Conservation (phyloP, 148 eudicot genomes). For the Amaranthus palmeri region DNA sequence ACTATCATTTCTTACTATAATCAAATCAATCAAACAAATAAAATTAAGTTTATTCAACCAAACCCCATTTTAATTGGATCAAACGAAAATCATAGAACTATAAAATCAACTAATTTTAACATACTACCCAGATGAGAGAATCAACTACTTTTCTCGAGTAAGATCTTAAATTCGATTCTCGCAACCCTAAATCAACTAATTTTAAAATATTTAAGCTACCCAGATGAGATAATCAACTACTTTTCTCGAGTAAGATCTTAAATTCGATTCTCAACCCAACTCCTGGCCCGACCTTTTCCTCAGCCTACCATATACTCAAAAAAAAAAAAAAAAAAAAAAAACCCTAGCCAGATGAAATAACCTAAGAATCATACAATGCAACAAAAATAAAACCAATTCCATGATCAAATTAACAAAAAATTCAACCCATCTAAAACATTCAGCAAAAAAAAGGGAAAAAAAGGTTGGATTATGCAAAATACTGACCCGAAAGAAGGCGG, state of each 20-base stretch:
- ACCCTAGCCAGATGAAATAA: not conserved
- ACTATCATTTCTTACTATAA: not conserved
- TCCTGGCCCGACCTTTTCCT: too few species aligned
- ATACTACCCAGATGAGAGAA: not conserved
- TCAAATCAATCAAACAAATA: conserved; percentile 1
- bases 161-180: too few species aligned
- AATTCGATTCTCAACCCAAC: too few species aligned
- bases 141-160: too few species aligned
- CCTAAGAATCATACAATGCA: conserved; percentile 1
- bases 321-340: too few species aligned
- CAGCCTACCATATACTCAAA: too few species aligned
- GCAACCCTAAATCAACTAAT: not conserved
- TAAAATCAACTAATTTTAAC: not conserved
- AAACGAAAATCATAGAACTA: not conserved
- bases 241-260: too few species aligned
- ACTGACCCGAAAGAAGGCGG: conserved; percentile 9
- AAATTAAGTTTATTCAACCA: conserved; percentile 2
- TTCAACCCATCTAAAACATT: not conserved
- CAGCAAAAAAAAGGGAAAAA: not conserved
- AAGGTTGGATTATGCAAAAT: not conserved
- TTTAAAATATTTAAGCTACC: not conserved
- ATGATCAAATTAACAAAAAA: conserved; percentile 1
- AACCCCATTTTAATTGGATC: not conserved
- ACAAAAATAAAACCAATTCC: not conserved
- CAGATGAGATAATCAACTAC: not conserved